Conservation (phyloP, 768 basidiomycete species). For the Boletus insuetus region DNA sequence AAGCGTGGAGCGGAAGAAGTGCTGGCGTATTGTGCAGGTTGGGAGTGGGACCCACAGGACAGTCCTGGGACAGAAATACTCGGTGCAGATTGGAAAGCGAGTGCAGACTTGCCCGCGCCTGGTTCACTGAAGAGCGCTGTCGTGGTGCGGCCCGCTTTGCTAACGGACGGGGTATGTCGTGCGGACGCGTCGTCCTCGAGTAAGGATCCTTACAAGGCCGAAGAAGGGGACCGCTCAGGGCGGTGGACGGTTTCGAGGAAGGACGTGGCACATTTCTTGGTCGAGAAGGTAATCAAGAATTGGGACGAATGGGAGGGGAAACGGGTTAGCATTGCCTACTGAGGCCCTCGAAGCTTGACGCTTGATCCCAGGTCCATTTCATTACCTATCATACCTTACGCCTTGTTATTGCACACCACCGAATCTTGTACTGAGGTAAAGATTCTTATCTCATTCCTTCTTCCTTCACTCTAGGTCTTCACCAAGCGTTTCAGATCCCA, state of each 20-base stretch:
- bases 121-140: slow-evolving; percentile 44
- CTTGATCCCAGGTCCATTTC: too few species aligned
- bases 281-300: slow-evolving; percentile 40
- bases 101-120: slow-evolving; percentile 33
- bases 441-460: too few species aligned
- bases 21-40: slow-evolving; percentile 46
- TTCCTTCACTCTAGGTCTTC: too few species aligned
- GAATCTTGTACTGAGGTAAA: too few species aligned
- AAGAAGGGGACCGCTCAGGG: slow-evolving; percentile 37
- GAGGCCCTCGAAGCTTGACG: neutral
- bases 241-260: slow-evolving; percentile 57
- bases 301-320: slow-evolving; percentile 58
- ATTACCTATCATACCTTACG: too few species aligned
- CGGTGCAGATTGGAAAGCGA: slow-evolving; percentile 42
- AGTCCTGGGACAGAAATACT: slow-evolving; percentile 41
- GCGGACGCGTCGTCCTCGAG: slow-evolving; percentile 21
- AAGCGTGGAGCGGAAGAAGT: slow-evolving; percentile 60
- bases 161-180: slow-evolving; percentile 55
- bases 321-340: slow-evolving; percentile 50
- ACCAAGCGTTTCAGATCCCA: too few species aligned
- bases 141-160: slow-evolving; percentile 54
- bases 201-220: slow-evolving; percentile 39
- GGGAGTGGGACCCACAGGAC: slow-evolving; percentile 51
- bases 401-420: too few species aligned
- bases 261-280: slow-evolving; percentile 67